phyloP scores from a whole-genome alignment of 108 stramenopile species.

The Schizochytrium sp. region DNA sequence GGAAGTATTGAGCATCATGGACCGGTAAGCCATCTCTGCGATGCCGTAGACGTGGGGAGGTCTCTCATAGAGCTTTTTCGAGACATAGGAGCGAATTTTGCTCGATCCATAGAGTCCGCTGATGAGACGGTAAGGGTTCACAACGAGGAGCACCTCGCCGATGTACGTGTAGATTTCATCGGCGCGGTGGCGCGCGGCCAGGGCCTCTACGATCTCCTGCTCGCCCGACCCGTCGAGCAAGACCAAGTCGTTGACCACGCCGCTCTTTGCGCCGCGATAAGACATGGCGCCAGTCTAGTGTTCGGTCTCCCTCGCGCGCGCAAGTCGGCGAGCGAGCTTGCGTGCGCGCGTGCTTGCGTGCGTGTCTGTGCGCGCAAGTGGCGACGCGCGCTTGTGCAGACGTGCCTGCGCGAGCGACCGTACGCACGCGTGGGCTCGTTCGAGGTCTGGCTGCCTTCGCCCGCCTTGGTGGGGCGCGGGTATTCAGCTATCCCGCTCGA shows the following conservation, averaged over 20 bases:
- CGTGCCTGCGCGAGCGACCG: too few relatives aligned
- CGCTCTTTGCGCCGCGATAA: neutral
- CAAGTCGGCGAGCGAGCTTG: too few relatives aligned
- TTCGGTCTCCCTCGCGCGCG: too few relatives aligned
- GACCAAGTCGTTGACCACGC: conserved; percentile 38
- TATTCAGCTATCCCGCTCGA: too few relatives aligned
- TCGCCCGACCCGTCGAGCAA: conserved; percentile 49
- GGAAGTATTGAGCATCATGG: conserved; percentile 22
- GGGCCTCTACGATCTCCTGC: conserved; percentile 46
- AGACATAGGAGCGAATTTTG: neutral
- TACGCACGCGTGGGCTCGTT: too few relatives aligned
- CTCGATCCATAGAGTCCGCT: conserved; percentile 1
- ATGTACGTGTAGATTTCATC: conserved; percentile 48
- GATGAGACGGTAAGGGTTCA: conserved; percentile 52
- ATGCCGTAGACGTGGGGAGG: conserved; percentile 37
- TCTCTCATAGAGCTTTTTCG: neutral
- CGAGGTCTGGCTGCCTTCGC: too few relatives aligned
- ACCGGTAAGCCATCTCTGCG: conserved; percentile 26
- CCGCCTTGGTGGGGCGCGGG: too few relatives aligned
- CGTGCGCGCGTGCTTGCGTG: too few relatives aligned
- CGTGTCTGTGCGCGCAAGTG: too few relatives aligned
- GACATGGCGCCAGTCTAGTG: neutral
- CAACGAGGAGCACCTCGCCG: conserved; percentile 48
- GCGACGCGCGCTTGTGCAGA: too few relatives aligned
- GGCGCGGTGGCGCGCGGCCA: conserved; percentile 29